A percentile compares a stretch with the other conserved stretches of the same genome.
Evolutionary conservation across 2,329 filamentous ascomycete genomes (phyloP).

Genomic region (Neurospora sp.): DNA sequence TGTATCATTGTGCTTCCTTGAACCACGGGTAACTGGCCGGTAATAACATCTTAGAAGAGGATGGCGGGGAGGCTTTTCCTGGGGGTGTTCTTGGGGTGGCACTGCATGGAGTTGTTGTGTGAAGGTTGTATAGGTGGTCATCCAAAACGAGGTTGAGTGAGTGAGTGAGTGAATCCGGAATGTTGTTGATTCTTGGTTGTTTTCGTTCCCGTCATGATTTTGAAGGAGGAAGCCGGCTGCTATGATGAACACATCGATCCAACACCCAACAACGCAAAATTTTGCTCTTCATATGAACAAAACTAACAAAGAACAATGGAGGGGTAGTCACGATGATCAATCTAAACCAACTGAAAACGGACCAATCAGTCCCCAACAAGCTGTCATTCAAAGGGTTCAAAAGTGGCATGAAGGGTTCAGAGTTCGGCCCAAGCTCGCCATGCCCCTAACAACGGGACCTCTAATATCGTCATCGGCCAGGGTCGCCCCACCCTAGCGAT

Average conservation of each 20-base stretch:
- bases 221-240: background rate
- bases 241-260: background rate
- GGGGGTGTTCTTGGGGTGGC: background rate
- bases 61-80: background rate
- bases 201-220: background rate
- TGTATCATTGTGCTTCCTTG: background rate
- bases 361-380: background rate
- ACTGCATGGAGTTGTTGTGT: background rate
- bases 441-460: too few relatives aligned
- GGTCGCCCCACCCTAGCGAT: background rate
- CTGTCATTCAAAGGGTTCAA: background rate
- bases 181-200: background rate
- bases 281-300: background rate
- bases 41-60: background rate
- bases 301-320: background rate
- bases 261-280: background rate
- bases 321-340: background rate
- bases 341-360: background rate
- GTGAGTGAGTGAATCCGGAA: background rate
- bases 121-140: background rate
- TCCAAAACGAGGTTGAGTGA: background rate
- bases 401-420: background rate
- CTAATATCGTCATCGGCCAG: background rate
- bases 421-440: too few relatives aligned
- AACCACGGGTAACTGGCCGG: background rate